phyloP scores from a whole-genome alignment of 192 early-diverging fungal genomes.

The Coemansia nantahalensis region DNA sequence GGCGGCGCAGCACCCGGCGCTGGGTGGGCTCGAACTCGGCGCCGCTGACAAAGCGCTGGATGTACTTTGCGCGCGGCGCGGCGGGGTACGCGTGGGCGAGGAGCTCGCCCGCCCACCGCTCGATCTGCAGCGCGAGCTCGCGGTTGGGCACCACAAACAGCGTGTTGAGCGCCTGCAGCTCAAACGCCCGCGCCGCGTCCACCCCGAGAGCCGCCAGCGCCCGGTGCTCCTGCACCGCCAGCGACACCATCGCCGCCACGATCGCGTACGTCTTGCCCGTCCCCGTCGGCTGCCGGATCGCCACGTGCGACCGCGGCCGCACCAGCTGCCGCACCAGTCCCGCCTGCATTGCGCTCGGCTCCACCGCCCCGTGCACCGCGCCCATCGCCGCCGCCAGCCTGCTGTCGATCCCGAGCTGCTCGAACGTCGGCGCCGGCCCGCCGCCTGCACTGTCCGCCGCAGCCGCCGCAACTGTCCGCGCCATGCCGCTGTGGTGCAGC shows the following conservation, averaged over 20 bases:
- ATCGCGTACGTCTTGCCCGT: constrained; percentile 34
- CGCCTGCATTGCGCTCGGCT: constrained; percentile 12
- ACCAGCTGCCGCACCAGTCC: constrained; percentile 1
- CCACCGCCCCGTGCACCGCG: not conserved
- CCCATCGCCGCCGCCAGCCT: constrained; percentile 3
- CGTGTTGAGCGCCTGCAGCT: constrained; percentile 6
- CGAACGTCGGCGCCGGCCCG: not conserved
- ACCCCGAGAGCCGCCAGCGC: not conserved
- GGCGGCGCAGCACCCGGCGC: constrained; percentile 9
- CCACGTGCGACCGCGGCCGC: not conserved
- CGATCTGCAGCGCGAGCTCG: constrained; percentile 45
- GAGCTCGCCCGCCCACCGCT: constrained; percentile 13
- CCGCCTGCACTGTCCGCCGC: too few species aligned
- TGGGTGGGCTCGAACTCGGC: constrained; percentile 15
- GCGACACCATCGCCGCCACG: constrained; percentile 7
- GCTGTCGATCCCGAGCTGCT: constrained; percentile 4
- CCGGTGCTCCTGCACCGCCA: constrained; percentile 12
- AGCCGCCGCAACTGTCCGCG: too few species aligned
- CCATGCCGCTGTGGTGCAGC: too few species aligned
- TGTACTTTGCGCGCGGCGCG: not conserved
- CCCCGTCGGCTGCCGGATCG: constrained; percentile 28
- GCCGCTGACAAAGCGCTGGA: constrained; percentile 39
- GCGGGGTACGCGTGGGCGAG: constrained; percentile 14
- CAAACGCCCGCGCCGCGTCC: constrained; percentile 2
- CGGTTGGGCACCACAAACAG: constrained; percentile 40